Conservation (phyloP, 176 grass and related monocot species). For the Oryza meridionalis region DNA sequence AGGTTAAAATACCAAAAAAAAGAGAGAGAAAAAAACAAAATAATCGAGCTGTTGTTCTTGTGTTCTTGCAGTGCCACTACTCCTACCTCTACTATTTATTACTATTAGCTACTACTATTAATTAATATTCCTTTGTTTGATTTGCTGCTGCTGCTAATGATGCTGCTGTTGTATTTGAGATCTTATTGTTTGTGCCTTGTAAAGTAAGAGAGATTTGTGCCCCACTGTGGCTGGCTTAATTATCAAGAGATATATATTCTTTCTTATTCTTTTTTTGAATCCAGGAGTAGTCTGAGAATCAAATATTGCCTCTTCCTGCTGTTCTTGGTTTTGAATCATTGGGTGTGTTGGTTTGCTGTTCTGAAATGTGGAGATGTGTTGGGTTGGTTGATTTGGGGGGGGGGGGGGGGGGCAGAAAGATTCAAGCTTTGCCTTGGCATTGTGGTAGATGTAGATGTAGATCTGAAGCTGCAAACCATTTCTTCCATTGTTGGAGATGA, state of each 20-base stretch:
- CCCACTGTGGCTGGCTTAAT: conserved; percentile 22
- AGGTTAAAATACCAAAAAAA: neutral
- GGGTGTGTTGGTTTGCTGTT: neutral
- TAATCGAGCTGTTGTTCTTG: conserved; percentile 24
- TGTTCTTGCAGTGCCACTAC: conserved; percentile 1
- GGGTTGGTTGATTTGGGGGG: no score
- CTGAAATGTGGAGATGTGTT: neutral
- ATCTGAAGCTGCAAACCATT: neutral
- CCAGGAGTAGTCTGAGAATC: neutral
- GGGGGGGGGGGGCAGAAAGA: neutral
- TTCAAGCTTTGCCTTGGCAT: neutral
- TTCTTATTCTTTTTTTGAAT: conserved; percentile 43
- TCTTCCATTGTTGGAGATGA: neutral
- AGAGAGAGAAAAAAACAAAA: neutral
- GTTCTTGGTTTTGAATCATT: neutral
- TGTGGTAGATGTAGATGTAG: conserved; percentile 4
- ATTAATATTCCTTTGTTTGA: conserved; percentile 9
- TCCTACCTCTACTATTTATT: neutral
- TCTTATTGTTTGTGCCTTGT: conserved; percentile 33
- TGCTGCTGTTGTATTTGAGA: conserved; percentile 11
- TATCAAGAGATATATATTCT: conserved; percentile 33
- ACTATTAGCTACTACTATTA: neutral
- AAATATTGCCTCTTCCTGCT: neutral
- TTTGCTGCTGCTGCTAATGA: conserved; percentile 22
- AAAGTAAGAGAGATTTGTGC: conserved; percentile 43